These are phyloP conservation scores for Fusarium mexicanum DNA, from an alignment of 2,329 filamentous ascomycete genomes.

Conservation along the genomic window DNA sequence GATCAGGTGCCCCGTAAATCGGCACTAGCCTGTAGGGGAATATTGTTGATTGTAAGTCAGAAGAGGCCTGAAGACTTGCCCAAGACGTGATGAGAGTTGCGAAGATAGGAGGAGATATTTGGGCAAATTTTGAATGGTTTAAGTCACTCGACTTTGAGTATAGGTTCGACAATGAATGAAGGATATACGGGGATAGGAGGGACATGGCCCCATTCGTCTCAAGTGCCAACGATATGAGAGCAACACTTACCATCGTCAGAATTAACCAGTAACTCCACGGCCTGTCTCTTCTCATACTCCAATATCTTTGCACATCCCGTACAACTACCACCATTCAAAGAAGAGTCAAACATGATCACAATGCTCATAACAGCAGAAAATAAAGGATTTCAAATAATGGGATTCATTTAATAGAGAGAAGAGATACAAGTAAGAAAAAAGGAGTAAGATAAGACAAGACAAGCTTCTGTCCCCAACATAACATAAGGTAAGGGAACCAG, in stretches of 20 bases:
- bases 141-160: neutral
- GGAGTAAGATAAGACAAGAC: neutral
- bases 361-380: neutral
- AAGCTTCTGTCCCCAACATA: neutral
- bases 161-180: neutral
- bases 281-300: conserved; percentile 27
- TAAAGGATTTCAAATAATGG: too few species aligned
- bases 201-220: neutral
- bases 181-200: neutral
- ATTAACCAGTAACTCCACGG: neutral
- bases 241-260: conserved; percentile 14
- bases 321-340: conserved; percentile 17
- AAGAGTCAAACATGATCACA: conserved; percentile 11
- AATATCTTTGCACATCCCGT: conserved; percentile 40
- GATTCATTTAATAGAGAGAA: neutral
- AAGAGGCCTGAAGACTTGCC: neutral
- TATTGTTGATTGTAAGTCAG: conserved; percentile 20
- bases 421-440: neutral
- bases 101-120: too few species aligned
- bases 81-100: neutral
- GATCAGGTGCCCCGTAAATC: neutral
- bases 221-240: neutral
- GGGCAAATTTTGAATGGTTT: fast-evolving
- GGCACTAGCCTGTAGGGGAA: conserved; percentile 25
- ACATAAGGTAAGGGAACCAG: neutral